phyloP scores from a whole-genome alignment of 371 early-diverging fungal genomes.

The Mortierella sp. region DNA sequence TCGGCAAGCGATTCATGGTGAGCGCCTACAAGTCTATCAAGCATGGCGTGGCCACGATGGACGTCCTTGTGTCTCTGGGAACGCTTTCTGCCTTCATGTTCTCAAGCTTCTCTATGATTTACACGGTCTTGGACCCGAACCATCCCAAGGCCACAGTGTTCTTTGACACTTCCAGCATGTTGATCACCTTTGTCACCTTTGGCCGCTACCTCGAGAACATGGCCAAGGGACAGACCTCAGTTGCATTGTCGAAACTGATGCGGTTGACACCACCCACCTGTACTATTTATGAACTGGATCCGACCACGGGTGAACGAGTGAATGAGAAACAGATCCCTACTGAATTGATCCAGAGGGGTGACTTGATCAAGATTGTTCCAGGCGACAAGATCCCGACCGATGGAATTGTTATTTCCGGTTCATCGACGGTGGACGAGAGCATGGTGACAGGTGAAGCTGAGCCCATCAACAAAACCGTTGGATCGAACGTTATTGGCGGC shows the following conservation, averaged over 20 bases:
- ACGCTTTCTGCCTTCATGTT: conserved; percentile 88
- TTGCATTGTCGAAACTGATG: conserved; percentile 90
- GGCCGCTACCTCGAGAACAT: conserved; percentile 93
- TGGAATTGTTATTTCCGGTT: conserved; percentile 87
- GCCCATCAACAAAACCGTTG: conserved; percentile 82
- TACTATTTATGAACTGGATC: conserved; percentile 64
- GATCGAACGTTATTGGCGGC: conserved; percentile 86
- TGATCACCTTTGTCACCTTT: conserved; percentile 90
- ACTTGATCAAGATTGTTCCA: conserved; percentile 87
- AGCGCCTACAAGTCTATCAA: conserved; percentile 81
- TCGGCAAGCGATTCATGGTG: conserved; percentile 84
- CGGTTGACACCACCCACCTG: conserved; percentile 85
- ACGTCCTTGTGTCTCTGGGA: conserved; percentile 91
- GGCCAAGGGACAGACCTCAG: conserved; percentile 93
- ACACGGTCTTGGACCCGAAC: conserved; percentile 48
- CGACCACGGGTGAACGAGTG: conserved; percentile 51
- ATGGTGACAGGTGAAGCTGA: conserved; percentile 98
- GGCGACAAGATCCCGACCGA: conserved; percentile 96
- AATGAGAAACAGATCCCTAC: conserved; percentile 82
- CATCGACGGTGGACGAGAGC: conserved; percentile 93
- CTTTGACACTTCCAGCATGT: conserved; percentile 92
- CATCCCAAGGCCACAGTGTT: conserved; percentile 76
- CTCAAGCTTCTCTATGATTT: conserved; percentile 73
- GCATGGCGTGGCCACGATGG: conserved; percentile 94
- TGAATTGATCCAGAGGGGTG: conserved; percentile 87